Conservation (phyloP, 2,329 filamentous ascomycete genomes). For the Botryosphaeria dothidea region DNA sequence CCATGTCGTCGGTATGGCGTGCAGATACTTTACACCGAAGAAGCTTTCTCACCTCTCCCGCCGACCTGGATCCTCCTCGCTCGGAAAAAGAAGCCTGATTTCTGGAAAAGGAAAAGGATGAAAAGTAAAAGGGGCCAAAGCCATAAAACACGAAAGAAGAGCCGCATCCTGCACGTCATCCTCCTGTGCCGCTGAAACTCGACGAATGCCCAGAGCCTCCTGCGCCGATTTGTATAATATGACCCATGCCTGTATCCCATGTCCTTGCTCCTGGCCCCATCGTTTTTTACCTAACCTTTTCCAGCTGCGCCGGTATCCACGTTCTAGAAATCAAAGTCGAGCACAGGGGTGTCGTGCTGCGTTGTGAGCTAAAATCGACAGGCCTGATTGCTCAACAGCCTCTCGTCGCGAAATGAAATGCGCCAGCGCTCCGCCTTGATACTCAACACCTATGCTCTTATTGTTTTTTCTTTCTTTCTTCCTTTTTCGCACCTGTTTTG, state of each 20-base stretch:
- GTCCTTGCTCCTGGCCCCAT: not conserved
- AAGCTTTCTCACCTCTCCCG: not conserved
- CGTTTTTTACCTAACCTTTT: not conserved
- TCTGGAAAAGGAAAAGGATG: not conserved
- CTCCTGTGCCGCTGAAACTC: not conserved
- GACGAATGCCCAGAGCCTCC: not conserved
- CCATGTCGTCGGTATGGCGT: not conserved
- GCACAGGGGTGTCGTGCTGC: not conserved
- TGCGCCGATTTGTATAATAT: not conserved
- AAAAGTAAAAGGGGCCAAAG: not conserved
- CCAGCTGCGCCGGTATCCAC: not conserved
- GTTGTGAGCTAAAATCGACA: not conserved
- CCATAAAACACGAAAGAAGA: not conserved
- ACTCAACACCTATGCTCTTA: not conserved
- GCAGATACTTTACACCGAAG: not conserved
- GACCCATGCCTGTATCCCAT: not conserved
- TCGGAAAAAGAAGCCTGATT: not conserved
- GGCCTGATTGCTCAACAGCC: not conserved
- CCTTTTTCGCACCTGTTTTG: not conserved
- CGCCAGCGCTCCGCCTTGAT: not conserved
- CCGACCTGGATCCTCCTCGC: not conserved
- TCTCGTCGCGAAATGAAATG: not conserved
- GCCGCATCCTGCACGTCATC: constrained; percentile 7
- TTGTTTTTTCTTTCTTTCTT: not conserved
- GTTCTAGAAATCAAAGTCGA: not conserved